phyloP scores from a whole-genome alignment of 1,284 basidiomycete genomes.

The Cryptococcus sp. region DNA sequence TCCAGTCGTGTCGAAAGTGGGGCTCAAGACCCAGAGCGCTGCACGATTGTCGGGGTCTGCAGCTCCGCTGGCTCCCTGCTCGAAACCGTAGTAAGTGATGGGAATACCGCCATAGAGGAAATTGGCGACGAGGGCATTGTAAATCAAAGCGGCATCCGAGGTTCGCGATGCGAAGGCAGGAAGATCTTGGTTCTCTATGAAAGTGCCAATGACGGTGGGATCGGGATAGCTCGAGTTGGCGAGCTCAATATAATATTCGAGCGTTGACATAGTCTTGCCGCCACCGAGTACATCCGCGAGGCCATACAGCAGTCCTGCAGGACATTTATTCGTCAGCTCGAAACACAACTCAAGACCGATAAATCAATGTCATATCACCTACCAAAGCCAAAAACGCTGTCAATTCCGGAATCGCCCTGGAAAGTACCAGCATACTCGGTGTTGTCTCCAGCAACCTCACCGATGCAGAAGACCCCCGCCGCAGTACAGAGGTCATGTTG shows the following conservation, averaged over 20 bases:
- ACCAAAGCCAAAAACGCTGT: conserved; percentile 42
- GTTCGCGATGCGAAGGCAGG: conserved; percentile 67
- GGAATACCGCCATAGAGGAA: conserved; percentile 65
- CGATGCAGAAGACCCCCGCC: conserved; percentile 76
- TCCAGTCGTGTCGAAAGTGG: conserved; percentile 55
- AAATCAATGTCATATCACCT: conserved; percentile 1
- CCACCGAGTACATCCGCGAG: conserved; percentile 18
- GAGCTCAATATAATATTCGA: conserved; percentile 60
- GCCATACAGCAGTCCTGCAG: conserved; percentile 30
- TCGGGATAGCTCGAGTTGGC: conserved; percentile 57
- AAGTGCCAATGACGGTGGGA: conserved; percentile 64
- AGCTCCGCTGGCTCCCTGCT: conserved; percentile 59
- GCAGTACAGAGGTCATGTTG: conserved; percentile 60
- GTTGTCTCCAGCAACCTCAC: conserved; percentile 67
- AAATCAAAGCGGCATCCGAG: conserved; percentile 26
- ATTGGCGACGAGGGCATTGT: conserved; percentile 64
- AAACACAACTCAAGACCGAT: neutral
- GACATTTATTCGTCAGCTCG: neutral
- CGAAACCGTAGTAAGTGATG: conserved; percentile 66
- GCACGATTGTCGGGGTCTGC: conserved; percentile 65
- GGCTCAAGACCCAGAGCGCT: conserved; percentile 69
- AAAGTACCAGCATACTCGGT: conserved; percentile 50
- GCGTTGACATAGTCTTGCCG: conserved; percentile 58
- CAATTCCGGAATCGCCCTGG: conserved; percentile 32
- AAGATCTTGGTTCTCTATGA: conserved; percentile 77